Base-by-base conservation (phyloP, 2,329 filamentous ascomycete species). In the Fusarium drepaniforme region DNA sequence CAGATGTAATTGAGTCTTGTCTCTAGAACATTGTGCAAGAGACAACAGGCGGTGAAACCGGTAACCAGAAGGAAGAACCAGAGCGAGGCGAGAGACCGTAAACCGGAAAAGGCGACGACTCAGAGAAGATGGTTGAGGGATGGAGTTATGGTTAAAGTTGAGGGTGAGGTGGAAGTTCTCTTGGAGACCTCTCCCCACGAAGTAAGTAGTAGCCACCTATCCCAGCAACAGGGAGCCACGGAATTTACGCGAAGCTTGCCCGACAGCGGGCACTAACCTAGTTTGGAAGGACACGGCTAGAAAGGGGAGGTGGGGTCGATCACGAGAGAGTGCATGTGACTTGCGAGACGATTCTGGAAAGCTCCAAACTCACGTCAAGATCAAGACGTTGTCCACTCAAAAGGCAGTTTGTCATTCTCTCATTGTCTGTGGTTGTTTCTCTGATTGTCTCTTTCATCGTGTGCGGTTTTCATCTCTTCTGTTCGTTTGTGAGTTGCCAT, bases 151-250 rank as follows among this genome's bases (percentile, higher is more conserved):
- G 77, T 67, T 72, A 71, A 72, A 70, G 66, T 79, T 83, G 78
- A 84, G 80, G 82, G 81, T 84, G 82, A 85, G 80, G 83, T 84
- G 82, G 83, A 84, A 84, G 83, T 84, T 83, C 79, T 80, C 81
- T 75, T 81, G 79, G 72, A 66, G 49, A 59, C 49, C 74, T 78
- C 77, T 78, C 80, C 79, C 78, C 77, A 81, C 75, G 77, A 72
- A 72, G 68, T 73, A 76, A 53, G 72, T 72, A 74, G 73, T 53
- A 53, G 75, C 70, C 72, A 74, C 71, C 72, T 75, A 67, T 74
- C 70, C 70, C 73, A 64, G 66, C 68, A 72, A 72, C 75, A 77
- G 71, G 75, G 79, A 77, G 70, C 75, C 78, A 74, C 71, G 68
- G 73, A 77, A 79, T 78, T 80, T 80, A 79, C 71, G 73, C 74